Base-by-base conservation (phyloP, 139 green algal genomes). In the Coccomyxa sp. region DNA sequence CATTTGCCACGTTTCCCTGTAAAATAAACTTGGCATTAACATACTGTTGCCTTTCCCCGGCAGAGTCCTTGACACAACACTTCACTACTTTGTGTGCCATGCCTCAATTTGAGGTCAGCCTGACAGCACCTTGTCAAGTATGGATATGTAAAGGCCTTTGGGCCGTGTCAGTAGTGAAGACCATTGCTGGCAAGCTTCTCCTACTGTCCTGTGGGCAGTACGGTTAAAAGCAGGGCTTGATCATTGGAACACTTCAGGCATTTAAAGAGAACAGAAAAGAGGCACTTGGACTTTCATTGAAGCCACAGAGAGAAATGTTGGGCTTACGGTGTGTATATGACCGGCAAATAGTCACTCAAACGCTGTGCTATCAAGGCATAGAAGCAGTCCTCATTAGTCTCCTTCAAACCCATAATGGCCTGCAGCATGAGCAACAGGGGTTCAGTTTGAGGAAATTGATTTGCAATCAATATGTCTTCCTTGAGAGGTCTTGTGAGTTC, bases 291-390 rank as follows among this genome's bases (percentile, higher is more conserved):
- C 38, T 51, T 51, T 51, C 38, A 51, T 3, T 7, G 7, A 51
- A 66, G 80, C 27, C 59, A 58, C 28, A 28, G 79, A n/a, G 9
- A 51, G 0, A 45, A 28, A 7, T 51, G 23, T 13, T 51, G 27
- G 28, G 21, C 75, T 14, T 87, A 91, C 17, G 92, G 92, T 16
- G 92, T 95, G 87, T 95, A 95, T 12, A 93, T 83, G 16, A 90
- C 45, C n/a, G 90, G 88, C 30, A 92, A 82, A 9, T 90, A 57
- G 21, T 87, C 77, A 18, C 57, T 83, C 13, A 86, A 25, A 79
- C 83, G 68, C 71, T 88, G 80, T 11, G 67, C 30, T 76, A 87
- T 16, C 77, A 88, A 77, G 21, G 75, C 85, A 66, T 82, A 86
- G 68, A 90, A 90, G 0, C 58, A 71, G 58, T 82, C 85, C 31